These are phyloP conservation scores for Rosa multiflora DNA, from an alignment of 306 rosid species.

Conservation along the genomic window DNA sequence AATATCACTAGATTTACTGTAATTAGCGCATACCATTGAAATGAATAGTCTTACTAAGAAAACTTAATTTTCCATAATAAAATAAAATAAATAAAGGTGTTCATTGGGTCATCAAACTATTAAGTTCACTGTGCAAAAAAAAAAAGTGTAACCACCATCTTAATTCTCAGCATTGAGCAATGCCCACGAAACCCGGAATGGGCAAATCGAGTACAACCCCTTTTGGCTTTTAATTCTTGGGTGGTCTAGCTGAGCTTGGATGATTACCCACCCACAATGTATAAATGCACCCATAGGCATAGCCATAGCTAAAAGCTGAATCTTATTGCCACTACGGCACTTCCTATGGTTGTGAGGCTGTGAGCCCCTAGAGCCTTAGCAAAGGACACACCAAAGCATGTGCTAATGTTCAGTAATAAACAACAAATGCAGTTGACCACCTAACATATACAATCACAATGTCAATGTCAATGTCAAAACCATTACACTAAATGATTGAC, in stretches of 20 bases:
- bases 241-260: not conserved
- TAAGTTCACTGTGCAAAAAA: too few relatives aligned
- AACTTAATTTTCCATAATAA: too few relatives aligned
- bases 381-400: constrained; percentile 23
- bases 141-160: not conserved
- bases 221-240: not conserved
- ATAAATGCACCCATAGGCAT: not conserved
- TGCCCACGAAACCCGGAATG: not conserved
- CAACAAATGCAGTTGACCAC: constrained; percentile 1
- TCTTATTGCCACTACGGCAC: not conserved
- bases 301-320: constrained; percentile 11
- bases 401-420: constrained; percentile 7
- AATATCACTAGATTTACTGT: too few relatives aligned
- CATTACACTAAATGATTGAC: not conserved
- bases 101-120: too few relatives aligned
- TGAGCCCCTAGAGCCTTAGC: not conserved
- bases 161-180: not conserved
- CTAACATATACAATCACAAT: not conserved
- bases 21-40: too few relatives aligned
- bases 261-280: not conserved
- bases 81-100: too few relatives aligned
- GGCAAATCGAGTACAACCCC: not conserved
- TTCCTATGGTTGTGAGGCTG: constrained; percentile 13
- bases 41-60: too few relatives aligned
- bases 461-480: not conserved